These are phyloP conservation scores for Selaginella tamariscina DNA, from an alignment of 75 land plant species.

Conservation along the genomic window DNA sequence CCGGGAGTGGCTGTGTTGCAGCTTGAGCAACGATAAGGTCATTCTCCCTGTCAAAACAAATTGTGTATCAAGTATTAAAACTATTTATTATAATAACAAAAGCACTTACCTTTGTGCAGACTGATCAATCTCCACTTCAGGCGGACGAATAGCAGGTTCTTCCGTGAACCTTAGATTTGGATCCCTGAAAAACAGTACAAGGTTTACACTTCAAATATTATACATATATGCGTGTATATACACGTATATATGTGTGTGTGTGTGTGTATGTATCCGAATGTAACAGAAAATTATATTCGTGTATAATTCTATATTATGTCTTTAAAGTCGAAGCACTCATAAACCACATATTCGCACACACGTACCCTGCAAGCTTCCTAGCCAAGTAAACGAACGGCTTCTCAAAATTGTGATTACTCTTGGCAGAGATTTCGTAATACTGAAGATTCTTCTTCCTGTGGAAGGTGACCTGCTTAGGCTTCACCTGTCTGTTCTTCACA, in stretches of 20 bases:
- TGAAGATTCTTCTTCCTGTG: slow-evolving; percentile 13
- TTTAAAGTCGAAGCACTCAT: no score
- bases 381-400: slow-evolving; percentile 10
- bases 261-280: no score
- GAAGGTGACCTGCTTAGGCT: slow-evolving; percentile 9
- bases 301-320: no score
- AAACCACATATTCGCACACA: no score
- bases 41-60: not conserved
- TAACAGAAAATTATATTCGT: not conserved
- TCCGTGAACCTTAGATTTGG: not conserved
- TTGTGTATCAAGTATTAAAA: not conserved
- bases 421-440: slow-evolving; percentile 12
- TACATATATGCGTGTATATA: no score
- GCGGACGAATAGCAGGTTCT: not conserved
- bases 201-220: not conserved
- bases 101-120: not conserved
- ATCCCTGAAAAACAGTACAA: not conserved
- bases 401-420: slow-evolving; percentile 11
- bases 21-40: not conserved
- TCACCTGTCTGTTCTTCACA: slow-evolving; percentile 12
- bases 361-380: slow-evolving; percentile 10
- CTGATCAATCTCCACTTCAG: not conserved
- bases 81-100: not conserved
- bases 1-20: slow-evolving; percentile 7
- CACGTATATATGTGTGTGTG: no score